Conservation (phyloP, 176 grass and related monocot genomes). For the Saccharum officinarum region DNA sequence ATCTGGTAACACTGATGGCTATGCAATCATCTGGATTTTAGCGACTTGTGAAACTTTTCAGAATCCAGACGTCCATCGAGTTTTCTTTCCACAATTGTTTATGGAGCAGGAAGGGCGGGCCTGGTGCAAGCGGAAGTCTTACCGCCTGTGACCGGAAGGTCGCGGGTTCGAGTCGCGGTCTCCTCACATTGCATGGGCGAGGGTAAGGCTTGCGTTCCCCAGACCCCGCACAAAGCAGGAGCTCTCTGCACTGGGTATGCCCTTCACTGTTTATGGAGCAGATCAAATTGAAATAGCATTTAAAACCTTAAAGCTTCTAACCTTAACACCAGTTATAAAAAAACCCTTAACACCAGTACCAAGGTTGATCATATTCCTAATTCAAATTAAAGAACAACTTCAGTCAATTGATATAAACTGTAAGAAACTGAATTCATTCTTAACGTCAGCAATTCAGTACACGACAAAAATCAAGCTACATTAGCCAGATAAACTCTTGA, state of each 20-base stretch:
- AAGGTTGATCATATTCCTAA: constrained; percentile 5
- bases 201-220: too few relatives aligned
- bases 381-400: not conserved
- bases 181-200: too few relatives aligned
- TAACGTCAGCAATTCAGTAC: constrained; percentile 1
- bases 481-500: not conserved
- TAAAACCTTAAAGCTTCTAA: not conserved
- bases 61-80: not conserved
- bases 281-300: not conserved
- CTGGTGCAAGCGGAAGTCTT: too few relatives aligned
- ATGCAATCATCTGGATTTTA: not conserved
- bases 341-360: not conserved
- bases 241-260: too few relatives aligned
- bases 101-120: not conserved
- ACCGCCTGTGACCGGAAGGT: too few relatives aligned
- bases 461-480: constrained; percentile 4
- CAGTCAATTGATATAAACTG: not conserved
- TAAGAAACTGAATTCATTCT: not conserved
- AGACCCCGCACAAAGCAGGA: too few relatives aligned
- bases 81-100: constrained; percentile 1
- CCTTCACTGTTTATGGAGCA: not conserved
- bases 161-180: too few relatives aligned
- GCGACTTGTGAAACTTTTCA: not conserved
- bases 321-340: not conserved
- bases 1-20: not conserved